A percentile compares a stretch with the other conserved stretches of the same genome.
Evolutionary conservation across 192 early-diverging fungal species (phyloP).

Genomic region (Chytriomyces sp.): DNA sequence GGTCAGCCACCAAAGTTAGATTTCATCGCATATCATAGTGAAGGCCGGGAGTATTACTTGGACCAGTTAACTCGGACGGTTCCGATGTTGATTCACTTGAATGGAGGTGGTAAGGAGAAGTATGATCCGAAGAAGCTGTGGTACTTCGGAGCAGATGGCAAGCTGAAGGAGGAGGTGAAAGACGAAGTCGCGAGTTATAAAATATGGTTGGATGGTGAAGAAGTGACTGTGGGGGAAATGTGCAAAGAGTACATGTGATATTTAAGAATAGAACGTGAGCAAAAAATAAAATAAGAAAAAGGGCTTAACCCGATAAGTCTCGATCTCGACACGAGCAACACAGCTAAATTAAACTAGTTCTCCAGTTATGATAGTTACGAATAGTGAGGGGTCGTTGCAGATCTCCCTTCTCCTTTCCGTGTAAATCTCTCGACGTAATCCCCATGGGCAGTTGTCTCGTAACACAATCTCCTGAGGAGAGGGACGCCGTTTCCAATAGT

Average conservation of each 20-base stretch:
- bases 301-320: too few relatives aligned
- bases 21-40: not conserved
- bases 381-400: too few relatives aligned
- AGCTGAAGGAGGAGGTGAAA: not conserved
- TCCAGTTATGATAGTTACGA: too few relatives aligned
- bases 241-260: too few relatives aligned
- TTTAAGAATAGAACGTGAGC: too few relatives aligned
- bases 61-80: not conserved
- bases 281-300: too few relatives aligned
- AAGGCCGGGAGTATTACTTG: not conserved
- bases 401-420: too few relatives aligned
- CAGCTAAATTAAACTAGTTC: too few relatives aligned
- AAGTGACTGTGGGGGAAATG: not conserved
- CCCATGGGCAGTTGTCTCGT: constrained; percentile 9
- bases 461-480: not conserved
- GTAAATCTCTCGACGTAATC: too few relatives aligned
- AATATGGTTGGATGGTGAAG: not conserved
- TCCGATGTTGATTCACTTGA: constrained; percentile 19
- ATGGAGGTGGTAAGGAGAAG: constrained; percentile 8
- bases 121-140: not conserved
- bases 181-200: not conserved
- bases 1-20: not conserved
- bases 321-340: too few relatives aligned
- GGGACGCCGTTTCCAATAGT: not conserved
- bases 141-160: not conserved